Evolutionary conservation across 257 asterid species (phyloP).

Genomic region (Plantago major): DNA sequence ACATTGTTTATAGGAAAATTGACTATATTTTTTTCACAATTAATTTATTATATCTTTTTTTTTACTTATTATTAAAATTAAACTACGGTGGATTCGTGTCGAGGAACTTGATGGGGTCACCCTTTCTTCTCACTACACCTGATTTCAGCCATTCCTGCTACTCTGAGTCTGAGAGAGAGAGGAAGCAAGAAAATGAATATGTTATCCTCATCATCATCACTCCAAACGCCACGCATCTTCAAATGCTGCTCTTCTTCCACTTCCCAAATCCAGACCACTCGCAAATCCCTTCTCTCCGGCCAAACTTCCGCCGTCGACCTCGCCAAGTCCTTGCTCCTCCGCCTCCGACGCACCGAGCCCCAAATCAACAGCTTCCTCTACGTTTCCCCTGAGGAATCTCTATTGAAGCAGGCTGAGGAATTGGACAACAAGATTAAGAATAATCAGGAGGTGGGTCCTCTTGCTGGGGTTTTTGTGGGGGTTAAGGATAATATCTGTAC

Average conservation of each 20-base stretch:
- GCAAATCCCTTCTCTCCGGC: conserved; percentile 66
- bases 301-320: conserved; percentile 69
- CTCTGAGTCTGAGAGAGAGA: no score
- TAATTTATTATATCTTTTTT: no score
- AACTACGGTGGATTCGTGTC: no score
- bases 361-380: conserved; percentile 76
- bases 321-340: conserved; percentile 55
- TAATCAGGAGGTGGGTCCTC: conserved; percentile 63
- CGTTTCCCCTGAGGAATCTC: conserved; percentile 49
- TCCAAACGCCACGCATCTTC: conserved; percentile 57
- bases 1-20: no score
- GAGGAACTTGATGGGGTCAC: no score
- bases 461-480: conserved; percentile 80
- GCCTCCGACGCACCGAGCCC: conserved; percentile 76
- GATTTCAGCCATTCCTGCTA: no score
- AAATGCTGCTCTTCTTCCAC: conserved; percentile 19
- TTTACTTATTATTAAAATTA: no score
- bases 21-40: no score
- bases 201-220: conserved; percentile 48
- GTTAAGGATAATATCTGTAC: conserved; percentile 95
- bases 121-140: no score
- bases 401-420: conserved; percentile 65
- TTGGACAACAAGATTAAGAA: conserved; percentile 56
- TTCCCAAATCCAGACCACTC: conserved; percentile 72
- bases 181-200: conserved; percentile 20